These are phyloP conservation scores for Lactarius hengduanensis DNA, from an alignment of 768 basidiomycete species.

Conservation along the genomic window DNA sequence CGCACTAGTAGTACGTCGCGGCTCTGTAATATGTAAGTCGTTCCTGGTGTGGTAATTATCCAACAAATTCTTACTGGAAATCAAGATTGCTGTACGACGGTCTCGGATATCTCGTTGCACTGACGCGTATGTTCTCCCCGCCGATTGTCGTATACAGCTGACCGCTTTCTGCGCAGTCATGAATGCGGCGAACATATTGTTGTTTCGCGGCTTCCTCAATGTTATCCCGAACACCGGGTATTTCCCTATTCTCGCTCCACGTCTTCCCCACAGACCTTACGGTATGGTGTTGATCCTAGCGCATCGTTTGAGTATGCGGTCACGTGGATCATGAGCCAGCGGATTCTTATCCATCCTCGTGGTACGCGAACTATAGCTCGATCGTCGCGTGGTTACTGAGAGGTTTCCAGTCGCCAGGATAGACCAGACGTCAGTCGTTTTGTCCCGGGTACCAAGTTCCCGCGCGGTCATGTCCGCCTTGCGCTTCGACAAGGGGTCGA, in stretches of 20 bases:
- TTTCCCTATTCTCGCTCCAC: neutral
- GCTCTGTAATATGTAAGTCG: constrained; percentile 33
- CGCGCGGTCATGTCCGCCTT: neutral
- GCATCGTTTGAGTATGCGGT: constrained; percentile 36
- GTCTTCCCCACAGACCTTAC: neutral
- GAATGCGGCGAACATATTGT: constrained; percentile 34
- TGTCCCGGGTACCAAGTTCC: neutral
- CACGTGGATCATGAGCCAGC: constrained; percentile 39
- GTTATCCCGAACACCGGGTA: constrained; percentile 30
- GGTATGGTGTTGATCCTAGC: constrained; percentile 22
- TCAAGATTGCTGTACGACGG: constrained; percentile 68
- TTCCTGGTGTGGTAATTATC: neutral
- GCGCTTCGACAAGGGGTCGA: neutral
- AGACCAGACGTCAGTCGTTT: constrained; percentile 14
- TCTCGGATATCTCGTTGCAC: constrained; percentile 55
- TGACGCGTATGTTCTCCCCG: constrained; percentile 41
- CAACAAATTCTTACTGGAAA: neutral
- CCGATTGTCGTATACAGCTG: neutral
- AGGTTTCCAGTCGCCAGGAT: constrained; percentile 27
- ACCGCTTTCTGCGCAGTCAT: constrained; percentile 24
- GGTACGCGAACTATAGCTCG: constrained; percentile 27
- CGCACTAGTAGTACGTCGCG: constrained; percentile 32
- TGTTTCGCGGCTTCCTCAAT: constrained; percentile 30
- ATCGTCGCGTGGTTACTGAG: neutral
- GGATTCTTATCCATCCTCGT: constrained; percentile 37